Evolutionary conservation across 768 basidiomycete species (phyloP).

Genomic region (Auriscalpium microsporum): DNA sequence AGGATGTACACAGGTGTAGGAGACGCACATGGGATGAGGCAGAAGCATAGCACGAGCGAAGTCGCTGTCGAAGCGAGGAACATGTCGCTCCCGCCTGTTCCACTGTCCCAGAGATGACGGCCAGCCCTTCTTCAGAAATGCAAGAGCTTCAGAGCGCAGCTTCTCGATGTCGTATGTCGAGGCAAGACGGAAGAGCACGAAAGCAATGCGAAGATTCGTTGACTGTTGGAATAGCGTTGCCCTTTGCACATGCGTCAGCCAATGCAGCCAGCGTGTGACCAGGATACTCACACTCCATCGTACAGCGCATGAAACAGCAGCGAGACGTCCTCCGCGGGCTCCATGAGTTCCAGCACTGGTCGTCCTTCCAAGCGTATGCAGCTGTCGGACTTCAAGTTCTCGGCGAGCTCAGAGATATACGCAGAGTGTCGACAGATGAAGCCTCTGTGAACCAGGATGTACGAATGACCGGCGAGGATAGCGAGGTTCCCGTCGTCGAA

Average conservation of each 20-base stretch:
- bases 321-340: conserved; percentile 47
- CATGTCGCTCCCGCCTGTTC: conserved; percentile 58
- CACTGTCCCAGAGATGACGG: conserved; percentile 54
- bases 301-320: conserved; percentile 58
- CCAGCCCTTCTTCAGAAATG: conserved; percentile 45
- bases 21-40: conserved; percentile 62
- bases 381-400: conserved; percentile 16
- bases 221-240: conserved; percentile 28
- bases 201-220: conserved; percentile 43
- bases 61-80: conserved; percentile 38
- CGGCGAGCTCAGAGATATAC: conserved; percentile 36
- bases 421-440: conserved; percentile 56
- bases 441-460: conserved; percentile 65
- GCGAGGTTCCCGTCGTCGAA: conserved; percentile 68
- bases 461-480: conserved; percentile 44
- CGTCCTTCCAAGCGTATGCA: conserved; percentile 43
- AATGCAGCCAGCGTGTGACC: neutral
- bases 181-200: conserved; percentile 51
- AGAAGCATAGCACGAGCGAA: conserved; percentile 48
- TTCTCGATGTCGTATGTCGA: conserved; percentile 56
- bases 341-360: conserved; percentile 45
- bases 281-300: conserved; percentile 53
- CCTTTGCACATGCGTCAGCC: neutral
- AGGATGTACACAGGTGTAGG: no score
- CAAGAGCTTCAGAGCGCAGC: conserved; percentile 50